Evolutionary conservation across 1,284 basidiomycete species (phyloP).

Genomic region (Clitocybe nebularis): DNA sequence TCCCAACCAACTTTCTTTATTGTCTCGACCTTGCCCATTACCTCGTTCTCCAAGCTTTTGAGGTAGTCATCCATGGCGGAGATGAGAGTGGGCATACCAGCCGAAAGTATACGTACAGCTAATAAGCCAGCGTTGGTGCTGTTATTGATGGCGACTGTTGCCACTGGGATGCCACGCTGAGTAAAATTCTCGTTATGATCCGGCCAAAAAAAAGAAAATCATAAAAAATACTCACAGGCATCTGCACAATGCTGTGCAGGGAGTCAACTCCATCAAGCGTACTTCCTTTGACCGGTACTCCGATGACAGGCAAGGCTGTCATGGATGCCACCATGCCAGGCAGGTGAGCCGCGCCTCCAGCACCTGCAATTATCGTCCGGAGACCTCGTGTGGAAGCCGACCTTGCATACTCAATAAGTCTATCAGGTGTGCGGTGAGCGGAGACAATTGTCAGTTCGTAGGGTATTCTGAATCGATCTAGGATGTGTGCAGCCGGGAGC

Average conservation of each 20-base stretch:
- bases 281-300: constrained; percentile 96
- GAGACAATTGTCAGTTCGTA: constrained; percentile 97
- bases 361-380: constrained; percentile 87
- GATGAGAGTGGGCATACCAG: constrained; percentile 67
- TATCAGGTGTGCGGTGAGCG: constrained; percentile 91
- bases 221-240: constrained; percentile 71
- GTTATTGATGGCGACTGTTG: constrained; percentile 97
- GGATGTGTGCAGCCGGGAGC: constrained; percentile 83
- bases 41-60: constrained; percentile 75
- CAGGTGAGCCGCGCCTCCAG: constrained; percentile 95
- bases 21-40: constrained; percentile 78
- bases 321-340: constrained; percentile 98
- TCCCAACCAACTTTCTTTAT: constrained; percentile 87
- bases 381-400: constrained; percentile 75
- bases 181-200: constrained; percentile 1
- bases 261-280: constrained; percentile 95
- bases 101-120: constrained; percentile 84
- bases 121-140: constrained; percentile 91
- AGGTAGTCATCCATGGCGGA: constrained; percentile 77
- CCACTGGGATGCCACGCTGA: constrained; percentile 93
- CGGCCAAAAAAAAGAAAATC: constrained; percentile 4
- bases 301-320: constrained; percentile 91
- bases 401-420: constrained; percentile 83
- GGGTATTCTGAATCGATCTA: constrained; percentile 80
- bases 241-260: constrained; percentile 96